Evolutionary conservation across 2,329 filamentous ascomycete species (phyloP), one percentile per base, ranked within the genome.

Genomic region (Ascocoryne sarcoides): DNA sequence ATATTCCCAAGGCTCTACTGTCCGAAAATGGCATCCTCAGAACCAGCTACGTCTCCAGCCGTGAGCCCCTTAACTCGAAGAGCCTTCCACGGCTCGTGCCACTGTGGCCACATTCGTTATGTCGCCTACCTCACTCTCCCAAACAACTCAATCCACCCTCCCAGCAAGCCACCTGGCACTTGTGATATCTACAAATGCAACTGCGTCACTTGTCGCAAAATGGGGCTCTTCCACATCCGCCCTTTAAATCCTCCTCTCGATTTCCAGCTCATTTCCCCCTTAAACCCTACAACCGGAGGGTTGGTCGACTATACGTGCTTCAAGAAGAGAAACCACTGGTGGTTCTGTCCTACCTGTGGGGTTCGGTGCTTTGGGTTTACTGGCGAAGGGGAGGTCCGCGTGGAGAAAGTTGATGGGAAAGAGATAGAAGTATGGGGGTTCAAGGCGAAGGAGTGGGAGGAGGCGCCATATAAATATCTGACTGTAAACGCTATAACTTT

Each of bases 181-280:
- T 63, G 46, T 14, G 40, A 47, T 3, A 37, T 53, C 31, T 44
- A 47, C 12, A 55, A 56, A 48, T 72, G 68, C 60, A 73, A 72
- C 46, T 73, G 69, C 53, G 65, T 56, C 10, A 62, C 65, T 9
- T 73, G 69, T 52, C 65, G 70, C 36, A 72, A 72, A 48, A 60
- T 65, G 45, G 63, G 62, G 10, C 60, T 66, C 43, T 65, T 70
- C 46, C 68, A 73, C 50, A 52, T 66, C 32, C 65, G 68, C 8
- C 58, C 64, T 7, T 53, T 54, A 28, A 44, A 57, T 28, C 42
- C 59, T 2, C 50, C 52, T 7, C 52, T 64, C 12, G 67, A 73
- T 52, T 73, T 73, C 51, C 51, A 65, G 5, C 61, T 73, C 8
- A 58, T 69, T 2, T 63, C 62, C 2, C 69, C 70, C 0, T 36